Base-by-base conservation (phyloP, 1,139 yeast species). In the Sugiyamaella xylanicola region DNA sequence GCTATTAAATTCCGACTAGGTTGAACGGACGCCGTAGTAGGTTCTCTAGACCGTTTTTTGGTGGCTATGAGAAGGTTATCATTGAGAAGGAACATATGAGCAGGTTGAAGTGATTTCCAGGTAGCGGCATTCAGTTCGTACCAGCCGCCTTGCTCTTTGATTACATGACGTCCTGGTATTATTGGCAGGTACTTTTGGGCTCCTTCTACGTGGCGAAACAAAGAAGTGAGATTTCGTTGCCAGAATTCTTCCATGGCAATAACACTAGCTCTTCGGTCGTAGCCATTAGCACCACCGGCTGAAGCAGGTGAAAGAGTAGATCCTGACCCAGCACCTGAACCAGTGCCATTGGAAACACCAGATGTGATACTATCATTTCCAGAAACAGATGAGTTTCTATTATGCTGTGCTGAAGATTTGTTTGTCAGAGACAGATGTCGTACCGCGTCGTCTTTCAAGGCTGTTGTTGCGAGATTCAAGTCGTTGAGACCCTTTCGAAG, bases 121-220 rank as follows among this genome's bases (percentile, higher is more conserved):
- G 96, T 91, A 0, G 95, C 93, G 1, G 87, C 83, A 66, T 91
- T 91, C 57, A 92, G 76, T 70, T 92, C 97, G 59, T 80, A 82
- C 97, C 97, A 92, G 52, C 93, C 81, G 1, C 87, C 86, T 70
- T 91, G 85, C 65, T 90, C 95, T 8, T 85, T 81, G 27, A 90
- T 74, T 1, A 92, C 82, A 68, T 91, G 97, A 54, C 97, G 79
- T 1, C 95, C 95, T 0, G 95, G 89, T 4, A 81, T 72, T 1
- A 90, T 83, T 22, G 91, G 88, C 49, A 92, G 76, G 61, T 81
- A 83, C 67, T 88, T 89, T 61, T 90, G 92, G 0, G 96, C 92
- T 4, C 97, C 96, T 62, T 92, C 97, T 9, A 92, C 96, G 60
- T 87, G 89, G 63, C 85, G 84, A 71, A 86, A 91, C 47, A 92